These are phyloP conservation scores for Cystoderma amianthinum DNA, from an alignment of 768 basidiomycete genomes.

Conservation along the genomic window DNA sequence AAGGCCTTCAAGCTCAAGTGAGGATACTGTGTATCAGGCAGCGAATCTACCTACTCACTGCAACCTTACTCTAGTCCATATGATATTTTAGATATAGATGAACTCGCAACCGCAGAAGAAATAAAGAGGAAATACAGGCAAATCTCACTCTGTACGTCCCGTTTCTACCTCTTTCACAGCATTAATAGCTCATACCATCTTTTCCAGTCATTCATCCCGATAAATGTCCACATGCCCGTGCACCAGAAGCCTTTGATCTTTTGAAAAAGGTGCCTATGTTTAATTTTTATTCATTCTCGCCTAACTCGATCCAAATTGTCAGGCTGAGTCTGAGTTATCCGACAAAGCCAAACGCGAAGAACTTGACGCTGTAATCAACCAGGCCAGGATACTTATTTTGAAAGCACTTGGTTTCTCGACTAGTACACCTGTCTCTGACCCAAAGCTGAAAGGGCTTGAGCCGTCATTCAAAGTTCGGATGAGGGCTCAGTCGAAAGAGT, in stretches of 20 bases:
- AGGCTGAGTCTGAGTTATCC: conserved; percentile 83
- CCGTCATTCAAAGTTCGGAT: conserved; percentile 68
- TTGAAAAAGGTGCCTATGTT: conserved; percentile 86
- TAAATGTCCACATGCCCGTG: conserved; percentile 84
- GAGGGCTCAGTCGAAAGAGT: conserved; percentile 68
- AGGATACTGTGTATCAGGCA: conserved; percentile 16
- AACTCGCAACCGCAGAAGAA: conserved; percentile 65
- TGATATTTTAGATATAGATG: conserved; percentile 82
- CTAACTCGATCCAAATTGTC: conserved; percentile 2
- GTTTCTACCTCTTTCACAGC: conserved; percentile 3
- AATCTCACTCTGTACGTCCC: conserved; percentile 69
- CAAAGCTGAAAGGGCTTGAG: conserved; percentile 42
- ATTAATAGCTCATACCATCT: conserved; percentile 2
- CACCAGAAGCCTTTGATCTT: conserved; percentile 89
- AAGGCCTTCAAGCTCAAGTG: conserved; percentile 96
- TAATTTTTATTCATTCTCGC: not conserved
- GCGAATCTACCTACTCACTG: conserved; percentile 3
- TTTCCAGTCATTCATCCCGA: conserved; percentile 92
- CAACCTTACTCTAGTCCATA: conserved; percentile 61
- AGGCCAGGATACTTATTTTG: conserved; percentile 66
- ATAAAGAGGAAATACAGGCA: conserved; percentile 88
- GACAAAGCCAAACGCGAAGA: conserved; percentile 77
- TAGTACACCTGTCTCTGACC: conserved; percentile 52
- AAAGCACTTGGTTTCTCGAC: conserved; percentile 55
- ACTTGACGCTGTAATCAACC: conserved; percentile 70